Conservation (phyloP, 805 yeast species). For the Torulaspora indica region DNA sequence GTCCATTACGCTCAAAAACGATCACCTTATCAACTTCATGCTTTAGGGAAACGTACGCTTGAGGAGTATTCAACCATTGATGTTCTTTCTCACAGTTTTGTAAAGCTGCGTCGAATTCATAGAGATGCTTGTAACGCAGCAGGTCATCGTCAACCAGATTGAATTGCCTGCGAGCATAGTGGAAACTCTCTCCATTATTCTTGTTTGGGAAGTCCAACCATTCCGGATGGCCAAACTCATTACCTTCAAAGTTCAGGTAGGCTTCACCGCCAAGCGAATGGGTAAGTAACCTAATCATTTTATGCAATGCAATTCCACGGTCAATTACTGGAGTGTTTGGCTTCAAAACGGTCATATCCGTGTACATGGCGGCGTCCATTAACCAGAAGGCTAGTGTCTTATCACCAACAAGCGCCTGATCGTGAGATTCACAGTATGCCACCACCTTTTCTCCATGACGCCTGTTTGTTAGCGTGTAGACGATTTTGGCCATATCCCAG, state of each 20-base stretch:
- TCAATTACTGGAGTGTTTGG: constrained; percentile 74
- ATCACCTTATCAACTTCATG: constrained; percentile 85
- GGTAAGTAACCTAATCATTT: constrained; percentile 81
- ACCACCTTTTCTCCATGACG: constrained; percentile 85
- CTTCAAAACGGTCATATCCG: constrained; percentile 78
- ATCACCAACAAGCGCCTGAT: constrained; percentile 96
- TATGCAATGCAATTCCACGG: constrained; percentile 87
- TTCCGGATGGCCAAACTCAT: constrained; percentile 98
- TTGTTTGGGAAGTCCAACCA: constrained; percentile 96
- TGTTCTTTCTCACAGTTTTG: constrained; percentile 66
- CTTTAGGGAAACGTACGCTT: constrained; percentile 82
- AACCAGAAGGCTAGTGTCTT: constrained; percentile 96
- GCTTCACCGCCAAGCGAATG: constrained; percentile 96
- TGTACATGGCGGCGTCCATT: constrained; percentile 98
- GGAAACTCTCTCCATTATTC: constrained; percentile 83
- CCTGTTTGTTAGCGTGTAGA: constrained; percentile 78
- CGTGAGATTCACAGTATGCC: constrained; percentile 92
- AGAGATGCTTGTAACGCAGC: constrained; percentile 71
- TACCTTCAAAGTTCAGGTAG: constrained; percentile 92
- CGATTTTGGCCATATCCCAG: constrained; percentile 83
- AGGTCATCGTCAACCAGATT: constrained; percentile 75
- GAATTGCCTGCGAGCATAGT: constrained; percentile 94
- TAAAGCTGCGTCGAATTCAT: constrained; percentile 81
- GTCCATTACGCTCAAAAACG: constrained; percentile 82
- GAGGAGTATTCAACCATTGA: constrained; percentile 67